Conservation (phyloP, 2,329 filamentous ascomycete genomes). For the Diaporthe ilicicola region DNA sequence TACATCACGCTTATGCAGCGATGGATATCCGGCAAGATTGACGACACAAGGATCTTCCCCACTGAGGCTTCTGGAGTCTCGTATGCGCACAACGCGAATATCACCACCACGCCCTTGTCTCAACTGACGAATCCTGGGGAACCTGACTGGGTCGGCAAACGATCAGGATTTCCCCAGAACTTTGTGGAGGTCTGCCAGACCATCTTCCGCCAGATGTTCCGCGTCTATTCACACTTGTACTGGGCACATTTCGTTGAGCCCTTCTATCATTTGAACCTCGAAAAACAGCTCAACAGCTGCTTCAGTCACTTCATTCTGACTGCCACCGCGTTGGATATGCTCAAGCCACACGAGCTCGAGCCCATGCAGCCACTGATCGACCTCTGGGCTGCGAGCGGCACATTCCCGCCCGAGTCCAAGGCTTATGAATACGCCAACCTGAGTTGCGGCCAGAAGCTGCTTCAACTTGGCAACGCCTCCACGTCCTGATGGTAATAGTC, state of each 20-base stretch:
- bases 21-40: slow-evolving; percentile 96
- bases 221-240: slow-evolving; percentile 97
- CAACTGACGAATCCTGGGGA: slow-evolving; percentile 70
- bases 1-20: slow-evolving; percentile 97
- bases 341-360: slow-evolving; percentile 89
- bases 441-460: slow-evolving; percentile 65
- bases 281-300: slow-evolving; percentile 86
- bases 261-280: slow-evolving; percentile 83
- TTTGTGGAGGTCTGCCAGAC: slow-evolving; percentile 92
- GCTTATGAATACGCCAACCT: slow-evolving; percentile 72
- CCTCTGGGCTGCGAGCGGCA: slow-evolving; percentile 88
- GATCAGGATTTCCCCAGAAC: slow-evolving; percentile 89
- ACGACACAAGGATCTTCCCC: slow-evolving; percentile 88
- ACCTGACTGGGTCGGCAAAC: slow-evolving; percentile 85
- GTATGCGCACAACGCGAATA: slow-evolving; percentile 68
- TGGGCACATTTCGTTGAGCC: slow-evolving; percentile 92
- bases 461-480: slow-evolving; percentile 51
- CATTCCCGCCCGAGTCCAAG: slow-evolving; percentile 80
- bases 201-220: slow-evolving; percentile 98
- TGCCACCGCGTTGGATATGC: slow-evolving; percentile 81
- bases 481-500: not conserved
- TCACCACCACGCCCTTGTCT: slow-evolving; percentile 67
- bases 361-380: slow-evolving; percentile 96
- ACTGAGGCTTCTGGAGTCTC: slow-evolving; percentile 80
- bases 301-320: slow-evolving; percentile 87